These are phyloP conservation scores for Helianthus annuus DNA, from an alignment of 129 eudicot species.

Conservation along the genomic window DNA sequence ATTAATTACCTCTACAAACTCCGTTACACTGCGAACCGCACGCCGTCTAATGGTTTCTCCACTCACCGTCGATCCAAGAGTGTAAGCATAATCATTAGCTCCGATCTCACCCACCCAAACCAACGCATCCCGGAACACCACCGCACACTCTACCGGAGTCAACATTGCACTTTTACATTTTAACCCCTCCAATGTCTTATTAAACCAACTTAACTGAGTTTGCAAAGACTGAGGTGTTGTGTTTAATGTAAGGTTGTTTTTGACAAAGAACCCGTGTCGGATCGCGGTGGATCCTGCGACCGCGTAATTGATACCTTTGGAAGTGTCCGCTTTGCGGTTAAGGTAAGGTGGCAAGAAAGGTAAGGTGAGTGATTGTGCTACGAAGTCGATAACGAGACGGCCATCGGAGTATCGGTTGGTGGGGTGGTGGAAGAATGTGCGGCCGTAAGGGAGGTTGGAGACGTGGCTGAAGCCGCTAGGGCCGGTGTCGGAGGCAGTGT, in stretches of 20 bases:
- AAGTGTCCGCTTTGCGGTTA: slow-evolving; percentile 32
- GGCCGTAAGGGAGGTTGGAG: slow-evolving; percentile 78
- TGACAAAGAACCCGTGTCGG: slow-evolving; percentile 50
- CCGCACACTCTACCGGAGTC: slow-evolving; percentile 43
- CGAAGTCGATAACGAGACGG: slow-evolving; percentile 72
- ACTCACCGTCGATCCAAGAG: slow-evolving; percentile 49
- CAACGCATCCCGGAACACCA: slow-evolving; percentile 58
- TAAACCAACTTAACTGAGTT: slow-evolving; percentile 74
- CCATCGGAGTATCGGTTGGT: slow-evolving; percentile 90
- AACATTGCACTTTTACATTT: slow-evolving; percentile 35
- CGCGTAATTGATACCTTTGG: slow-evolving; percentile 66
- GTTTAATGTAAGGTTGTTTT: slow-evolving; percentile 53
- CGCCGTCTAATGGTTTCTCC: slow-evolving; percentile 41
- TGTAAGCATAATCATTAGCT: slow-evolving; percentile 83
- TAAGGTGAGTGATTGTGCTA: slow-evolving; percentile 49
- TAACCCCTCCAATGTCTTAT: slow-evolving; percentile 36
- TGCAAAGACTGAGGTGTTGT: slow-evolving; percentile 61
- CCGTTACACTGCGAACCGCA: slow-evolving; percentile 54
- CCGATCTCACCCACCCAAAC: slow-evolving; percentile 95
- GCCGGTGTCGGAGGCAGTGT: slow-evolving; percentile 63
- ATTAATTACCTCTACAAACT: slow-evolving; percentile 56
- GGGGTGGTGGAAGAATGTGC: slow-evolving; percentile 80
- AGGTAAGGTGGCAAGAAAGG: slow-evolving; percentile 71
- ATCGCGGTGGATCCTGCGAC: slow-evolving; percentile 87
- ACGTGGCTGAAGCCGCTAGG: slow-evolving; percentile 54